phyloP scores from a whole-genome alignment of 2,329 filamentous ascomycete species.

The Trichoderma brevicompactum region DNA sequence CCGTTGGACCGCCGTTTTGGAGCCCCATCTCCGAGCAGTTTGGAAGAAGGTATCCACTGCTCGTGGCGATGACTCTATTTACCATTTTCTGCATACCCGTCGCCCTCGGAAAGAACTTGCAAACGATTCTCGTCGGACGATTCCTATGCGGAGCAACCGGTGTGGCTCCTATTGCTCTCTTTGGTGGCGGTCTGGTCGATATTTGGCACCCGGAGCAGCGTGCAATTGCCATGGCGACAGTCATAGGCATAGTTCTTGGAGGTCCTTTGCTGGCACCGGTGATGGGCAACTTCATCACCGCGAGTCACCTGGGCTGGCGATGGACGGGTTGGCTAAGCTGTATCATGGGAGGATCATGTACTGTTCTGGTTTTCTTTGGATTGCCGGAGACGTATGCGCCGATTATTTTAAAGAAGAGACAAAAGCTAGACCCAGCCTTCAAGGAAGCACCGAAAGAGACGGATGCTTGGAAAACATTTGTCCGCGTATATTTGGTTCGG shows the following conservation, averaged over 20 bases:
- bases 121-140: constrained; percentile 22
- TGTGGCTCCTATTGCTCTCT: constrained; percentile 21
- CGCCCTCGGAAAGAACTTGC: constrained; percentile 20
- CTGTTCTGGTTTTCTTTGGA: constrained; percentile 8
- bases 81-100: constrained; percentile 24
- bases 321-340: constrained; percentile 25
- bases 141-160: constrained; percentile 21
- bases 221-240: constrained; percentile 22
- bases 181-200: constrained; percentile 23
- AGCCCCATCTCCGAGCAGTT: constrained; percentile 67
- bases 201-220: constrained; percentile 25
- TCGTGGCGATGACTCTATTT: constrained; percentile 23
- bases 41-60: constrained; percentile 49
- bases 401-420: constrained; percentile 7
- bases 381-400: constrained; percentile 22
- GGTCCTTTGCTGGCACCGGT: constrained; percentile 22
- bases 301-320: constrained; percentile 22
- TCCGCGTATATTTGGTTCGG: constrained; percentile 11
- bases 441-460: background rate
- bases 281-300: constrained; percentile 25
- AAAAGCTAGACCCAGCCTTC: background rate
- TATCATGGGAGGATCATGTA: constrained; percentile 24
- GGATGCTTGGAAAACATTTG: constrained; percentile 3
- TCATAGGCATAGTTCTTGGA: constrained; percentile 24
- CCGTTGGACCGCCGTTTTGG: constrained; percentile 59